Conservation (phyloP, 257 asterid genomes). For the Marsdenia floribunda region DNA sequence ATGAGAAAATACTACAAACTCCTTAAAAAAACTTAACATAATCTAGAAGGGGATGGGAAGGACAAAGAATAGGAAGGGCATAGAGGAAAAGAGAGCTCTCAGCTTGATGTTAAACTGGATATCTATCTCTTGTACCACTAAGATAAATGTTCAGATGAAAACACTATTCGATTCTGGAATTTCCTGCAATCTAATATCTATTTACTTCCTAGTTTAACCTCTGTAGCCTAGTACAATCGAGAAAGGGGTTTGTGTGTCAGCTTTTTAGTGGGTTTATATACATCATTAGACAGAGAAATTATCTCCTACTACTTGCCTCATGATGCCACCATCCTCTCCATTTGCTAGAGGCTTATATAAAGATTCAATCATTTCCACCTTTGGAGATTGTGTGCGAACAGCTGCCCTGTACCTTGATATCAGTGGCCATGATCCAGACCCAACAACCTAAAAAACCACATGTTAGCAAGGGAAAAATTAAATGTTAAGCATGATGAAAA, state of each 20-base stretch:
- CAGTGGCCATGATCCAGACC: constrained; percentile 88
- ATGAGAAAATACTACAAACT: background rate
- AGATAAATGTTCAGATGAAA: background rate
- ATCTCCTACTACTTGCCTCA: constrained; percentile 47
- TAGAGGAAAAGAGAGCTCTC: background rate
- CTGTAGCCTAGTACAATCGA: background rate
- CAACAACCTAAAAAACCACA: constrained; percentile 62
- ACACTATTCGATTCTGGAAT: background rate
- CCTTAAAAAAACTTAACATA: no score
- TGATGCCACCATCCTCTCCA: constrained; percentile 88
- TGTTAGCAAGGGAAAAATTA: constrained; percentile 14
- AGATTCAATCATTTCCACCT: constrained; percentile 79
- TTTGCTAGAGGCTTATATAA: constrained; percentile 73
- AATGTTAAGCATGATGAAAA: constrained; percentile 15
- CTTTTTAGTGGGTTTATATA: background rate
- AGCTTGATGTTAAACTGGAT: background rate
- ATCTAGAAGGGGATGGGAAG: background rate
- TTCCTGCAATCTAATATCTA: background rate
- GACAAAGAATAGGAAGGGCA: background rate
- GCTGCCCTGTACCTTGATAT: constrained; percentile 90
- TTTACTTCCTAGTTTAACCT: background rate
- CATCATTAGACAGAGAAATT: constrained; percentile 8
- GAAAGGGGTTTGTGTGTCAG: background rate
- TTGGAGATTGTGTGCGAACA: constrained; percentile 79
- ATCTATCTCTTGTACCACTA: background rate